Percentiles rank a stretch among this genome's conserved stretches.
These are phyloP conservation scores for Cornus florida DNA, from an alignment of 148 eudicot species.

Conservation along the genomic window DNA sequence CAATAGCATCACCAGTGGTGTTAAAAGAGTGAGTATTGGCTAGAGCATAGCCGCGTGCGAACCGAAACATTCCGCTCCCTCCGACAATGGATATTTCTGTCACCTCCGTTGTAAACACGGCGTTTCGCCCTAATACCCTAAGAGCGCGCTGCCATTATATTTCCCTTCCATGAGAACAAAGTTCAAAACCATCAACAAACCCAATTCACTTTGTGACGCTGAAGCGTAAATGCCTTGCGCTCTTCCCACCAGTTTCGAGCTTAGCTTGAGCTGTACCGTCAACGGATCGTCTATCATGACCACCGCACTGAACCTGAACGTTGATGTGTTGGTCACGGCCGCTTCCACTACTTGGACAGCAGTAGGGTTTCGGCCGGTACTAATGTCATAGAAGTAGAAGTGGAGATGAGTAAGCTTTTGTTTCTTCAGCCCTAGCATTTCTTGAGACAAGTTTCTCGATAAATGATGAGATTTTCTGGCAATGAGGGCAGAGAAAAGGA, in stretches of 20 bases:
- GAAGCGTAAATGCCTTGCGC: conserved; percentile 31
- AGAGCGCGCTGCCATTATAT: conserved; percentile 24
- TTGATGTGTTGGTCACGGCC: conserved; percentile 11
- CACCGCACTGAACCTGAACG: conserved; percentile 12
- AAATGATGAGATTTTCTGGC: conserved; percentile 14
- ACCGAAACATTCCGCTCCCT: conserved; percentile 26
- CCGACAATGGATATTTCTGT: conserved; percentile 34
- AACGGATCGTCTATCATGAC: conserved; percentile 23
- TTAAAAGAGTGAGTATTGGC: conserved; percentile 17
- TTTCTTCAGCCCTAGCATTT: conserved; percentile 19
- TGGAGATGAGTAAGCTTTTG: conserved; percentile 44
- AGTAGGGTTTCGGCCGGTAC: conserved; percentile 28
- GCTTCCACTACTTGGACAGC: conserved; percentile 26
- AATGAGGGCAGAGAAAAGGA: not conserved
- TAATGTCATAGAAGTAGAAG: conserved; percentile 50
- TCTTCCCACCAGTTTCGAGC: conserved; percentile 22
- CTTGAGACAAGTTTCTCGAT: conserved; percentile 30
- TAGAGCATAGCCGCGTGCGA: conserved; percentile 28
- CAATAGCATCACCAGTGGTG: conserved; percentile 20
- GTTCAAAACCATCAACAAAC: conserved; percentile 23
- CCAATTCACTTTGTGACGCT: conserved; percentile 6
- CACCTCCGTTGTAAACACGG: not conserved
- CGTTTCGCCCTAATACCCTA: conserved; percentile 25
- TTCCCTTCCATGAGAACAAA: conserved; percentile 26
- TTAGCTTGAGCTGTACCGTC: conserved; percentile 9